Percentiles rank a stretch among this genome's conserved stretches.
These are phyloP conservation scores for Trifolium pratense DNA, from an alignment of 306 rosid species.

Conservation along the genomic window DNA sequence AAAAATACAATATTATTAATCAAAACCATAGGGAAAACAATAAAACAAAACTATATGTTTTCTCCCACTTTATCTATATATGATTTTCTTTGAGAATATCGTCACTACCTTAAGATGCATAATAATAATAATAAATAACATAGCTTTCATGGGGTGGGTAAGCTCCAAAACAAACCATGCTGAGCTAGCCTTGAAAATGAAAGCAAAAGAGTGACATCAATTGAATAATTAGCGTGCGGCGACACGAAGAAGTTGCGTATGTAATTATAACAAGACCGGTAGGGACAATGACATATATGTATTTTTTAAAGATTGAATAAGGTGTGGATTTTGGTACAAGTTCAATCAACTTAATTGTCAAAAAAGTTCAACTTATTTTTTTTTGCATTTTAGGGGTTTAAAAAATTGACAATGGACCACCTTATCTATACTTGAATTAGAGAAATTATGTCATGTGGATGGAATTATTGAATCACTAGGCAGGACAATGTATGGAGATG, in stretches of 20 bases:
- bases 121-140: conserved; percentile 32
- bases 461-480: background rate
- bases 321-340: conserved; percentile 19
- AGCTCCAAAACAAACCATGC: conserved; percentile 5
- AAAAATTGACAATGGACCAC: conserved; percentile 30
- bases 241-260: conserved; percentile 49
- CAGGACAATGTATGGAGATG: background rate
- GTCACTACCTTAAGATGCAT: conserved; percentile 11
- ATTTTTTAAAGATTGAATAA: conserved; percentile 9
- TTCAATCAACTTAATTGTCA: conserved; percentile 36
- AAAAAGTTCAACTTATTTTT: conserved; percentile 30
- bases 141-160: conserved; percentile 9
- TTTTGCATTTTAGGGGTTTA: background rate
- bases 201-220: conserved; percentile 5
- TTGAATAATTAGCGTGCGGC: conserved; percentile 39
- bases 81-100: conserved; percentile 17
- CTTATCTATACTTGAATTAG: conserved; percentile 9
- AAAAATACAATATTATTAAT: background rate
- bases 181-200: conserved; percentile 41
- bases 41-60: background rate
- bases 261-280: conserved; percentile 20
- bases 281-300: background rate
- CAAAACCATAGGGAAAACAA: background rate
- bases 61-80: background rate
- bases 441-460: background rate